Evolutionary conservation across 495 filamentous ascomycete species (phyloP), one percentile per base, ranked within the genome.

Genomic region (Parachaetomium inaequale): DNA sequence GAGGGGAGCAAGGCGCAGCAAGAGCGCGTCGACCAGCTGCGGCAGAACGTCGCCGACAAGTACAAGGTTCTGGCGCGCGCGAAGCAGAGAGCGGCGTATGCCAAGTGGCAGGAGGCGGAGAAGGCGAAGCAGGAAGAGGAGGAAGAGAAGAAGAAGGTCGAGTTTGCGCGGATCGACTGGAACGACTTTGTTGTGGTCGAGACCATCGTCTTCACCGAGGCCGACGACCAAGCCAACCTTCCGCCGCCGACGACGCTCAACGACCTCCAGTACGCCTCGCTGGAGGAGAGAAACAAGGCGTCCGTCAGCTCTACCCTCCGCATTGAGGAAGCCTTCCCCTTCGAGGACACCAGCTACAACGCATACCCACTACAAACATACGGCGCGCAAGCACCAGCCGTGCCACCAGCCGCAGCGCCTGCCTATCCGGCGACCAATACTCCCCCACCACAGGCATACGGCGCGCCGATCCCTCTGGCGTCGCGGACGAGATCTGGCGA

Each of bases 171-270:
- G 68, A 94, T 98, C 65, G 94, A 98, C 72, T 98, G 94, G 94
- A 92, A 96, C 68, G 94, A 98, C 74, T 98, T 98, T 65, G 88
- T 93, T 26, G 87, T 98, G 29, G 92, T 97, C 25, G 94, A 97
- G 75, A 97, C 93, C 3, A 91, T 98, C n/a, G 76, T 89, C 29
- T 98, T 98, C 75, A 91, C 85, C 57, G 95, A 96, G 65, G 81
- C 82, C 46, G 94, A 98, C 73, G 92, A 96, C 63, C 84, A 92
- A 66, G 82, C 86, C 17, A 87, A 93, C 43, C 85, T 98, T 5
- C 93, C 94, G 28, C 88, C 93, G 4, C 94, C 94, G 3, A 92
- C 91, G 12, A 91, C 89, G 1, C 86, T 96, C 19, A 88, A 87
- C 55, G 93, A 98, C 68, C 82, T 98, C 1, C 92, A 97, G 74